Percentiles rank a stretch among this genome's conserved stretches.
Conservation (phyloP, 306 rosid species). For the Hippophae tibetana region DNA sequence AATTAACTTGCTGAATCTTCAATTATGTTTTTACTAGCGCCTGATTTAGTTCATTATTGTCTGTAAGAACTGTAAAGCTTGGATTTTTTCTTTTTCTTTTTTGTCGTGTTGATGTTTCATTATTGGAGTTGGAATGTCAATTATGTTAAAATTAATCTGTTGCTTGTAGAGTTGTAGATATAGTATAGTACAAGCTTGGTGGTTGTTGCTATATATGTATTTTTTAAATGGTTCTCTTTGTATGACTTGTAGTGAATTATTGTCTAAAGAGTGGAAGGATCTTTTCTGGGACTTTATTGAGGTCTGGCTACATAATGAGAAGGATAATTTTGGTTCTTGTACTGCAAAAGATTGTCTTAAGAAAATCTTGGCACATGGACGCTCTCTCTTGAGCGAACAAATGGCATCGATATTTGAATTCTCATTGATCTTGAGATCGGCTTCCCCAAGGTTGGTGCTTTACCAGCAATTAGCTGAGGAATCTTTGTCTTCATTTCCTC, state of each 20-base stretch:
- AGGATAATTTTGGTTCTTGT: conserved; percentile 29
- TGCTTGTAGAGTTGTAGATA: neutral
- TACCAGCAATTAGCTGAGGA: conserved; percentile 67
- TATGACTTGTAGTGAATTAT: conserved; percentile 48
- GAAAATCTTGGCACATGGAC: conserved; percentile 40
- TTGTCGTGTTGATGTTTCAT: too few species aligned
- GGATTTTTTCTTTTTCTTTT: too few species aligned
- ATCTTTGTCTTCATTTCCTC: conserved; percentile 78
- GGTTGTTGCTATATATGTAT: neutral
- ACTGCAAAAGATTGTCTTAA: conserved; percentile 61
- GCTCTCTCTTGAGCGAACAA: conserved; percentile 48
- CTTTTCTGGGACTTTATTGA: conserved; percentile 75
- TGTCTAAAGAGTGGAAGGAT: conserved; percentile 54
- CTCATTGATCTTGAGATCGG: conserved; percentile 75
- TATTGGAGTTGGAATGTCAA: too few species aligned
- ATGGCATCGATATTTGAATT: conserved; percentile 72
- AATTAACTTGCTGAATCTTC: too few species aligned
- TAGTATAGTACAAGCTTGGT: neutral
- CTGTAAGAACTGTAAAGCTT: too few species aligned
- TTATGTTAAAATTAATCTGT: neutral
- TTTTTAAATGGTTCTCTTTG: conserved; percentile 8
- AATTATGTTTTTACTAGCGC: too few species aligned
- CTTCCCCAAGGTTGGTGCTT: conserved; percentile 80
- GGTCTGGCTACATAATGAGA: conserved; percentile 45
- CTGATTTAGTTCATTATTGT: too few species aligned